A percentile compares a stretch with the other conserved stretches of the same genome.
Conservation (phyloP, 768 basidiomycete species). For the Tricholoma furcatifolium region DNA sequence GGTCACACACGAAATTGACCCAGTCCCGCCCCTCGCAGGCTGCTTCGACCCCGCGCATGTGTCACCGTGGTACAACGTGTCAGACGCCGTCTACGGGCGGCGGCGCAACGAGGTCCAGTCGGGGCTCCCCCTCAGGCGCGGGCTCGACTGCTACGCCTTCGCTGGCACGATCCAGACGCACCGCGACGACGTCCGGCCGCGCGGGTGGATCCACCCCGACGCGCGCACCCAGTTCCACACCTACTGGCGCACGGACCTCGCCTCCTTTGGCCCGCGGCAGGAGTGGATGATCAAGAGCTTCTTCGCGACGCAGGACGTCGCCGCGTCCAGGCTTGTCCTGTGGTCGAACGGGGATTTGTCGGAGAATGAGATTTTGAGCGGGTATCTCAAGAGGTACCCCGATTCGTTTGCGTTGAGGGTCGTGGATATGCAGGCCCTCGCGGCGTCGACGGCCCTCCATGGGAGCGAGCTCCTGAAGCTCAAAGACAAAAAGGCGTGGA, state of each 20-base stretch:
- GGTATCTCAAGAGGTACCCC: slow-evolving; percentile 63
- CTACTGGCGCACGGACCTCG: slow-evolving; percentile 92
- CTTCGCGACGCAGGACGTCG: slow-evolving; percentile 84
- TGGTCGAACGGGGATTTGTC: slow-evolving; percentile 90
- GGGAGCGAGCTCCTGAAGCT: slow-evolving; percentile 56
- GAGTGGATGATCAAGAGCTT: slow-evolving; percentile 92
- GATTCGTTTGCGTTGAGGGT: slow-evolving; percentile 67
- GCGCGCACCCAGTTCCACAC: slow-evolving; percentile 77
- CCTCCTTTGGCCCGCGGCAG: slow-evolving; percentile 77
- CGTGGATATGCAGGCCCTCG: slow-evolving; percentile 66
- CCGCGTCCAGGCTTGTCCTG: slow-evolving; percentile 64
- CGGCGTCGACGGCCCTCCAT: slow-evolving; percentile 75
- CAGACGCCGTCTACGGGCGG: slow-evolving; percentile 59
- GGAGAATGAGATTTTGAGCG: slow-evolving; percentile 51
- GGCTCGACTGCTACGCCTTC: slow-evolving; percentile 92
- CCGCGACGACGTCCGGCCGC: slow-evolving; percentile 14
- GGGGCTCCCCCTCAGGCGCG: slow-evolving; percentile 73
- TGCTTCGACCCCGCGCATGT: slow-evolving; percentile 70
- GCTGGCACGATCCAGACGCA: slow-evolving; percentile 69
- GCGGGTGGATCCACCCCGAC: slow-evolving; percentile 29
- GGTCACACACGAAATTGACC: slow-evolving; percentile 71
- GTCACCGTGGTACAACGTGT: slow-evolving; percentile 67
- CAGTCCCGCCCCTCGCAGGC: slow-evolving; percentile 60
- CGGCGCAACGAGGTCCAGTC: slow-evolving; percentile 74
- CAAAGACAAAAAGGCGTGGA: slow-evolving; percentile 83